These are phyloP conservation scores for Hyphopichia buzzinii DNA, from an alignment of 1,139 yeast genomes.

Conservation along the genomic window DNA sequence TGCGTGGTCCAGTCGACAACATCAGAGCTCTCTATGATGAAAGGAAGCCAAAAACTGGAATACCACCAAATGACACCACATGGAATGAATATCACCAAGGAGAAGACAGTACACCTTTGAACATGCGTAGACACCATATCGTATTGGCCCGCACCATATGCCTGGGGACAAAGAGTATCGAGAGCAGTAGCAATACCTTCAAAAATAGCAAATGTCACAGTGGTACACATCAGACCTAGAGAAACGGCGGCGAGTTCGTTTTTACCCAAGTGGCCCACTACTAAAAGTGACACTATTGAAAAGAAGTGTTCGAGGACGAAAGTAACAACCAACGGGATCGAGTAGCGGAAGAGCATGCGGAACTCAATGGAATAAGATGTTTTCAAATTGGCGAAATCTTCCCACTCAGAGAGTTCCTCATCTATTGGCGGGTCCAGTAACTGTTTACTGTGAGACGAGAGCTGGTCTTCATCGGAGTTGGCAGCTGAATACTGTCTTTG, in stretches of 20 bases:
- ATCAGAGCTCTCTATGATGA: conserved; percentile 56
- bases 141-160: conserved; percentile 69
- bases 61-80: conserved; percentile 66
- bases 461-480: conserved; percentile 25
- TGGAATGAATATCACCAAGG: conserved; percentile 56
- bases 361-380: conserved; percentile 50
- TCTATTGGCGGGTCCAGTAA: conserved; percentile 18
- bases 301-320: conserved; percentile 71
- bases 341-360: conserved; percentile 48
- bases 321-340: conserved; percentile 64
- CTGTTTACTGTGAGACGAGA: background rate
- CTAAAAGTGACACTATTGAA: conserved; percentile 66
- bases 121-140: conserved; percentile 60
- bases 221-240: conserved; percentile 83
- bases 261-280: conserved; percentile 73
- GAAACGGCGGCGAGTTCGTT: conserved; percentile 79
- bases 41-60: conserved; percentile 51
- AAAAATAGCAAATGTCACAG: conserved; percentile 78
- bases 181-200: conserved; percentile 87
- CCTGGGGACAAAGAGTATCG: conserved; percentile 86
- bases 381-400: conserved; percentile 40
- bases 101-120: conserved; percentile 61
- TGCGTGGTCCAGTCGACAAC: conserved; percentile 62
- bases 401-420: conserved; percentile 17
- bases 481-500: conserved; percentile 52